Evolutionary conservation across 2,329 filamentous ascomycete genomes (phyloP).

Genomic region (Colletotrichum ledebouriae): DNA sequence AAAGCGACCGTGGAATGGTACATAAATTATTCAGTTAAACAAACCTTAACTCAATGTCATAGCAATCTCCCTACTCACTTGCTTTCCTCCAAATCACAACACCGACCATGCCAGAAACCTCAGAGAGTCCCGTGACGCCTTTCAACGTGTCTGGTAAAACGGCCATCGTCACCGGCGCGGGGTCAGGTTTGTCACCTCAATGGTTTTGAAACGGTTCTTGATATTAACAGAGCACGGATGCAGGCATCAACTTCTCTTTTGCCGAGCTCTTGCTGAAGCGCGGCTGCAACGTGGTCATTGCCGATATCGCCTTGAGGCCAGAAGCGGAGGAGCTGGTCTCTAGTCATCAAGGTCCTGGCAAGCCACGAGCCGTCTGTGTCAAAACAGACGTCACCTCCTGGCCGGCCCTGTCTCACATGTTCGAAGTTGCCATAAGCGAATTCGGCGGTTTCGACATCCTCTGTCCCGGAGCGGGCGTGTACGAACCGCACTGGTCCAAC

Average conservation of each 20-base stretch:
- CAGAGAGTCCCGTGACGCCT: constrained; percentile 14
- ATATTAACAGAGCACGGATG: neutral
- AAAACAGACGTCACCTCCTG: constrained; percentile 61
- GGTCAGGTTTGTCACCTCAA: constrained; percentile 44
- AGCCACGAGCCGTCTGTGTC: constrained; percentile 55
- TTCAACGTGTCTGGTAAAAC: constrained; percentile 48
- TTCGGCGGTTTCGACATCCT: constrained; percentile 58
- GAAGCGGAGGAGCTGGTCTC: constrained; percentile 55
- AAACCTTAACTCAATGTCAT: neutral
- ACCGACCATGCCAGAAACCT: neutral
- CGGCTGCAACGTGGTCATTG: constrained; percentile 61
- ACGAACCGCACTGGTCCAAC: constrained; percentile 58
- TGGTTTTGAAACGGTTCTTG: neutral
- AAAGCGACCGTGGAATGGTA: too few relatives aligned
- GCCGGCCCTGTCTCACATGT: constrained; percentile 53
- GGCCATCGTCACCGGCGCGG: constrained; percentile 49
- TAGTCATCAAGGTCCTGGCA: constrained; percentile 42
- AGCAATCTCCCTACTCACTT: neutral
- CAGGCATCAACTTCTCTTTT: constrained; percentile 60
- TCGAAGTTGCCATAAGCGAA: constrained; percentile 50
- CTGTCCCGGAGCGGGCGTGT: constrained; percentile 62
- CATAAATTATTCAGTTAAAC: neutral
- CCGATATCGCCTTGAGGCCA: constrained; percentile 58
- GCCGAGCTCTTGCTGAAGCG: constrained; percentile 56
- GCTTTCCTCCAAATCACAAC: too few relatives aligned